These are phyloP conservation scores for Leucocoprinus birnbaumii DNA, from an alignment of 768 basidiomycete species.

Conservation along the genomic window DNA sequence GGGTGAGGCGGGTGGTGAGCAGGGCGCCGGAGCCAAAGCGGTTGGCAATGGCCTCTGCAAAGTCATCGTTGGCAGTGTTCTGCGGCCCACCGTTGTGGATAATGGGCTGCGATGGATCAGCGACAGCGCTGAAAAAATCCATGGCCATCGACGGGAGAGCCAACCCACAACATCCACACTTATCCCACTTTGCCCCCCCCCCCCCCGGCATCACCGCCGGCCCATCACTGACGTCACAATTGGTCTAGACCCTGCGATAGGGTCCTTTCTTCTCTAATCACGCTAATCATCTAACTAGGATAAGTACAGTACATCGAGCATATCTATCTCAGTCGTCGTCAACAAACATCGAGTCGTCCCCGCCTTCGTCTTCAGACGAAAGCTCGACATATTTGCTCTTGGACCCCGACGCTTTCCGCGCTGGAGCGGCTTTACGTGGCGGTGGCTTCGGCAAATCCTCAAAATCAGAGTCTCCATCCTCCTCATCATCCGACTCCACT, in stretches of 20 bases:
- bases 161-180: conserved; percentile 4
- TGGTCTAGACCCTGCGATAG: conserved; percentile 4
- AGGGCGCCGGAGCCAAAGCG: conserved; percentile 36
- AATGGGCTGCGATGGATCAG: conserved; percentile 16
- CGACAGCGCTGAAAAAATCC: conserved; percentile 43
- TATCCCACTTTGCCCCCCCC: background rate
- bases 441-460: conserved; percentile 36
- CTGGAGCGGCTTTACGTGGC: conserved; percentile 34
- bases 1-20: conserved; percentile 31
- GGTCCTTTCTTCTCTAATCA: too few species aligned
- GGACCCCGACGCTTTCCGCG: conserved; percentile 43
- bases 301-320: background rate
- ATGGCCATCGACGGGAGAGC: conserved; percentile 16
- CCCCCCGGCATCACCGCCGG: conserved; percentile 1
- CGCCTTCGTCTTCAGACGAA: conserved; percentile 43
- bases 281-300: background rate
- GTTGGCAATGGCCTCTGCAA: conserved; percentile 52
- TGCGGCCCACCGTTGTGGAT: conserved; percentile 18
- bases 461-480: conserved; percentile 32
- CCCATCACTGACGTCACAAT: conserved; percentile 13
- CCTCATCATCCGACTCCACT: conserved; percentile 43
- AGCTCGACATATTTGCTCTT: conserved; percentile 67
- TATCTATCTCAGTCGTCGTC: conserved; percentile 25
- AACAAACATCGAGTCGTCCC: conserved; percentile 45
- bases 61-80: conserved; percentile 30